These are phyloP conservation scores for Dactylorhiza incarnata DNA, from an alignment of 106 monocot species.

Conservation along the genomic window DNA sequence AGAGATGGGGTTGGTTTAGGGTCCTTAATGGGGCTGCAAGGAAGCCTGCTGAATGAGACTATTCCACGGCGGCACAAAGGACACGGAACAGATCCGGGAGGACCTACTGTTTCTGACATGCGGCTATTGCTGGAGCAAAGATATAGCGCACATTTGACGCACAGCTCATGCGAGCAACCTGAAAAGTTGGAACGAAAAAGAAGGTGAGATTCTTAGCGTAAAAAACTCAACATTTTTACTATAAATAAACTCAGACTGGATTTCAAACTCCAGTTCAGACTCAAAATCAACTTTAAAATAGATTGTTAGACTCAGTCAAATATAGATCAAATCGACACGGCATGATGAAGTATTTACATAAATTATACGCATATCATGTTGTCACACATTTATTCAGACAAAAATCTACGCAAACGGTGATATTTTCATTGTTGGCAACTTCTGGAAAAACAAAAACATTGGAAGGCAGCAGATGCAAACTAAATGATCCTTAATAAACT, in stretches of 20 bases:
- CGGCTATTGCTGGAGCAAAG: conserved; percentile 67
- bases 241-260: too few species aligned
- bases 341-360: too few species aligned
- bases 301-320: too few species aligned
- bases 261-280: too few species aligned
- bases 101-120: conserved; percentile 36
- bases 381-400: not conserved
- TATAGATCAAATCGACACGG: too few species aligned
- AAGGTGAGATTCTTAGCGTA: too few species aligned
- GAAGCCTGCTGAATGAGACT: conserved; percentile 55
- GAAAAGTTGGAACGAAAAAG: conserved; percentile 10
- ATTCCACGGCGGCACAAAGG: conserved; percentile 85
- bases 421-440: not conserved
- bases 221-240: not conserved
- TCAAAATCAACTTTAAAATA: too few species aligned
- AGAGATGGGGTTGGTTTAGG: conserved; percentile 42
- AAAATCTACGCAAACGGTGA: not conserved
- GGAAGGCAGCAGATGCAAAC: not conserved
- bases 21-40: conserved; percentile 27
- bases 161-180: conserved; percentile 87
- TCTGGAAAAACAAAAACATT: not conserved
- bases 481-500: not conserved
- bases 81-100: conserved; percentile 82
- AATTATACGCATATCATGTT: too few species aligned
- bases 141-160: conserved; percentile 76